Percentiles rank a stretch among this genome's conserved stretches.
Conservation (phyloP, 1,284 basidiomycete species). For the Ustilago tritici region DNA sequence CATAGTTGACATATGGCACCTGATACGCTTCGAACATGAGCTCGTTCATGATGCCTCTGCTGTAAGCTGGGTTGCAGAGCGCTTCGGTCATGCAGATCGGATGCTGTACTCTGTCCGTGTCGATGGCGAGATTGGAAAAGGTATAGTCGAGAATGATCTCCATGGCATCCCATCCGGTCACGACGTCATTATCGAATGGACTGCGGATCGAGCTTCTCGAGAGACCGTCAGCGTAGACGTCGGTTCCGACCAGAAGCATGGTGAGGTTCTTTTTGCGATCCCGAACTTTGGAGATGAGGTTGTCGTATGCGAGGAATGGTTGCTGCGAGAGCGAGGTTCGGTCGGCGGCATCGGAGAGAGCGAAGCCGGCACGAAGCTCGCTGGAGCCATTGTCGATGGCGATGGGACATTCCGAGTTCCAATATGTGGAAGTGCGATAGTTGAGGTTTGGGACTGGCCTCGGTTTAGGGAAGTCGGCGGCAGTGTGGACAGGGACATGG, state of each 20-base stretch:
- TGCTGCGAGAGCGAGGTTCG: constrained; percentile 39
- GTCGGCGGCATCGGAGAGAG: constrained; percentile 60
- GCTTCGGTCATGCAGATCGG: constrained; percentile 95
- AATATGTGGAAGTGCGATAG: constrained; percentile 54
- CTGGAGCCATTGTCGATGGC: constrained; percentile 94
- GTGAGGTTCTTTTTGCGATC: constrained; percentile 63
- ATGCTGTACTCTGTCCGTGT: constrained; percentile 82
- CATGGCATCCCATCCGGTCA: constrained; percentile 67
- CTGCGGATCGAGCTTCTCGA: constrained; percentile 56
- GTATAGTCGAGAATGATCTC: constrained; percentile 94
- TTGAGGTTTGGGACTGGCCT: constrained; percentile 38
- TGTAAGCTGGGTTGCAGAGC: constrained; percentile 88
- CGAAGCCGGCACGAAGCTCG: constrained; percentile 88
- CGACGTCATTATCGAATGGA: constrained; percentile 65
- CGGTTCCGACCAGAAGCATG: constrained; percentile 63
- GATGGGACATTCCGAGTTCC: constrained; percentile 72
- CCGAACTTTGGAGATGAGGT: constrained; percentile 61
- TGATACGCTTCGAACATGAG: constrained; percentile 95
- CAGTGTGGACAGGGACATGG: constrained; percentile 40
- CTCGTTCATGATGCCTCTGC: constrained; percentile 89
- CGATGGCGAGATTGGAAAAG: constrained; percentile 86
- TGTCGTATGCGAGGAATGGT: constrained; percentile 62
- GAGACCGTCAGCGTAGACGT: constrained; percentile 64
- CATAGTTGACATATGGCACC: constrained; percentile 87
- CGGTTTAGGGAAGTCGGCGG: constrained; percentile 47